Evolutionary conservation across 2,329 filamentous ascomycete genomes (phyloP), one percentile per base, ranked within the genome.

Genomic region (Sodiomyces alkalinus): DNA sequence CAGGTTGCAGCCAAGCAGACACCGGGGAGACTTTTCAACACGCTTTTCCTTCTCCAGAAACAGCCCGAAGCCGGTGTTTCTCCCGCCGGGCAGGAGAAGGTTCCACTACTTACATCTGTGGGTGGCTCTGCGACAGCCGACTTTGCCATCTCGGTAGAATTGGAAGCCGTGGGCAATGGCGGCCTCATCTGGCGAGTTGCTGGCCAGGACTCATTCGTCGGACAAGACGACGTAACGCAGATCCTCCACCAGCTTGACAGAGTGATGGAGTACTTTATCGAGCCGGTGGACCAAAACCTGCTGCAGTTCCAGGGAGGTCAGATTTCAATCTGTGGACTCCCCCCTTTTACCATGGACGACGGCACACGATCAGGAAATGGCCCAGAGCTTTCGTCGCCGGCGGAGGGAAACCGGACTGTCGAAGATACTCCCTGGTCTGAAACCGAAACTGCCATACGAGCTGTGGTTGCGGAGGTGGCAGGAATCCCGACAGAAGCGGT

Each of bases 121-220:
- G 59, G 63, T 11, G 70, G 76, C 1, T 53, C 56, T 3, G 75
- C 81, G 0, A 66, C 74, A 14, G 73, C 87, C 1, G 83, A 92
- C 37, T 92, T 86, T 47, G 76, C 81, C 0, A 53, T 92, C 4
- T 90, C 81, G 41, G 66, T 82, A 3, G 86, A 94, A 52, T 72
- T 90, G 47, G 82, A 92, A 45, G 21, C 21, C 6, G 51, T 68
- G 5, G 47, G 66, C 0, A 55, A 52, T 0, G 51, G 65, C 12
- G 42, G 51, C 0, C 46, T 92, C 2, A 36, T 72, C 0, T 90
- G 85, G 76, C 73, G 80, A 9, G 62, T 74, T 12, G 81, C 83
- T 4, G 77, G 75, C 36, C 74, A 81, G 40, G 57, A 64, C 2
- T 52, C 53, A 1, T 63, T 69, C 8, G 48, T 74, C 5, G 57